Conservation (phyloP, 2,329 filamentous ascomycete species). For the Sporothrix humicola region DNA sequence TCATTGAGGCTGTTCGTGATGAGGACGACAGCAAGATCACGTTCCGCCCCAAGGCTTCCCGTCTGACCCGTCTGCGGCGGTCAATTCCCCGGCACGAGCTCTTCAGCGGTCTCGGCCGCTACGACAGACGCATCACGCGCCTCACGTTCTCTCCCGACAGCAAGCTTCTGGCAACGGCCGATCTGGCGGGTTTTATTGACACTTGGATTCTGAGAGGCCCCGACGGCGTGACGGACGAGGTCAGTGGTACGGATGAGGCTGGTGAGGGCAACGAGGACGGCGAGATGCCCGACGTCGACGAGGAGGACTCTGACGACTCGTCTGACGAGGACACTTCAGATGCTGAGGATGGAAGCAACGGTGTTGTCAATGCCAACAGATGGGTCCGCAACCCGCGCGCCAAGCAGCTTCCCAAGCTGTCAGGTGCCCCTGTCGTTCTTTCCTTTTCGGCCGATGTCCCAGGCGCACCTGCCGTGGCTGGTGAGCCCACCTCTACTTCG, state of each 20-base stretch:
- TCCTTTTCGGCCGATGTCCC: slow-evolving; percentile 66
- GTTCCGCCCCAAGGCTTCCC: slow-evolving; percentile 53
- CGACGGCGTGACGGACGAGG: slow-evolving; percentile 48
- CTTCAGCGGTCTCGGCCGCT: slow-evolving; percentile 72
- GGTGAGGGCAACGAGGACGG: slow-evolving; percentile 33
- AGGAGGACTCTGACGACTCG: slow-evolving; percentile 39
- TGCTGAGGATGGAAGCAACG: slow-evolving; percentile 16
- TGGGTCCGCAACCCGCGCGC: slow-evolving; percentile 79
- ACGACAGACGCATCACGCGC: slow-evolving; percentile 76
- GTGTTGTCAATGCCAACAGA: slow-evolving; percentile 38
- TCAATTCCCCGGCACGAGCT: slow-evolving; percentile 60
- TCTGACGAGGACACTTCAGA: slow-evolving; percentile 51
- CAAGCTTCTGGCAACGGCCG: slow-evolving; percentile 76
- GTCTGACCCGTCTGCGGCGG: slow-evolving; percentile 53
- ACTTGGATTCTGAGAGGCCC: slow-evolving; percentile 76
- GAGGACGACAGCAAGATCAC: slow-evolving; percentile 39
- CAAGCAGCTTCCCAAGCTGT: slow-evolving; percentile 70
- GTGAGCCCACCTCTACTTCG: slow-evolving; percentile 22
- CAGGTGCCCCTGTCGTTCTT: slow-evolving; percentile 67
- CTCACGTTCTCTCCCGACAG: slow-evolving; percentile 81
- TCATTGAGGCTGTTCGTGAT: slow-evolving; percentile 53
- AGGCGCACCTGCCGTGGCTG: slow-evolving; percentile 35
- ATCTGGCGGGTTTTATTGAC: slow-evolving; percentile 84
- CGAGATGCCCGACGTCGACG: slow-evolving; percentile 44
- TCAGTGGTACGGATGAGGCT: slow-evolving; percentile 39